Base-by-base conservation (phyloP, 2,329 filamentous ascomycete species). In the Penicillium sp. region DNA sequence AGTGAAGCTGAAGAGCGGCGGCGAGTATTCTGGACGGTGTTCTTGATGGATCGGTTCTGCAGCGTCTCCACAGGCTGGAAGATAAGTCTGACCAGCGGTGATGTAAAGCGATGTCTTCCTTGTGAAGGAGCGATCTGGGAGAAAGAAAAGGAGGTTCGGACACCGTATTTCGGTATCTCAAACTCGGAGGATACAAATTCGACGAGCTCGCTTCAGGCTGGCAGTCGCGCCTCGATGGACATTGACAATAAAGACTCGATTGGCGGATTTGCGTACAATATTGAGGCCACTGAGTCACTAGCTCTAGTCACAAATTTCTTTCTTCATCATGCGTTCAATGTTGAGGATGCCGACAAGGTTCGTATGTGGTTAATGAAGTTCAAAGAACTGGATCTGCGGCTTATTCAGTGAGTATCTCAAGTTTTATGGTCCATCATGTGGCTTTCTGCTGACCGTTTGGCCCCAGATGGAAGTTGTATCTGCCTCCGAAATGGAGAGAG, bases 261-360 rank as follows among this genome's bases (percentile, higher is more conserved):
- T 0, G 78, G 78, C 0, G 75, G 75, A 0, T 78, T 78, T 51
- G 76, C 77, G 1, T 79, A 79, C 40, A 72, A 73, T 7, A 71
- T 80, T 8, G 77, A 80, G 48, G 76, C 77, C 0, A 78, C 75
- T 0, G 78, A 80, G 53, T 78, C 72, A 0, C 59, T 80, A 4
- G 78, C 74, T 39, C 69, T 71, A 0, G 74, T 79, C 1, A 78
- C 68, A 0, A 75, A 68, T 0, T 78, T 74, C 51, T 80, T 80
- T 40, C 63, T 79, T 0, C 75, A 76, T 39, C 75, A 78, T 45
- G 63, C 64, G 7, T 67, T 79, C 24, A 68, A 79, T 47, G 65
- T 75, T 8, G 54, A 59, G 3, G 67, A 76, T 46, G 64, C 69
- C 0, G 68, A 74, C 4, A 70, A 77, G 24, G 68, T 78, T 13